Conservation (phyloP, 1,139 yeast species). For the Debaryomyces fabryi region DNA sequence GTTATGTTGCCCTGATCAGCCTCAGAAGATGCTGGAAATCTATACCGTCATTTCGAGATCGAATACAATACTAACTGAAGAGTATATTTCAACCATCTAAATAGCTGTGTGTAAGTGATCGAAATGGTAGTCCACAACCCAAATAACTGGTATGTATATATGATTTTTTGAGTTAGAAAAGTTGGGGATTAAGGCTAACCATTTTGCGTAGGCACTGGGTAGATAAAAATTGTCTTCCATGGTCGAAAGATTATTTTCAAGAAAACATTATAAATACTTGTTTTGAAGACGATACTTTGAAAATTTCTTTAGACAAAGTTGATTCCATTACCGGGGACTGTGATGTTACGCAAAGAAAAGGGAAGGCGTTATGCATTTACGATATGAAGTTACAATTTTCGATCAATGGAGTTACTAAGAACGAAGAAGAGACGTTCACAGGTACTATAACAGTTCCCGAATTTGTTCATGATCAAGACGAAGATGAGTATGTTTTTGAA, state of each 20-base stretch:
- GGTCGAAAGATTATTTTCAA: slow-evolving; percentile 66
- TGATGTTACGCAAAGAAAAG: slow-evolving; percentile 81
- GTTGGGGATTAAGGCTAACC: slow-evolving; percentile 5
- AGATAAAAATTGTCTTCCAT: slow-evolving; percentile 74
- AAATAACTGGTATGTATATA: slow-evolving; percentile 66
- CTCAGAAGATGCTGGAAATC: slow-evolving; percentile 1
- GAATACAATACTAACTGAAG: not conserved
- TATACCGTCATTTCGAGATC: not conserved
- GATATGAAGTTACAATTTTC: slow-evolving; percentile 60
- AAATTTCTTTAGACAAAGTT: slow-evolving; percentile 40
- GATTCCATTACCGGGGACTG: slow-evolving; percentile 68
- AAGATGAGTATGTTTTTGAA: slow-evolving; percentile 61
- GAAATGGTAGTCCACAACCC: slow-evolving; percentile 82
- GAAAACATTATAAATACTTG: slow-evolving; percentile 42
- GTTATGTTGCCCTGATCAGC: slow-evolving; percentile 5
- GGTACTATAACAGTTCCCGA: slow-evolving; percentile 59
- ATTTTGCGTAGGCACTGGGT: slow-evolving; percentile 71
- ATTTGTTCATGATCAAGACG: slow-evolving; percentile 73
- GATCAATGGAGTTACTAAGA: slow-evolving; percentile 34
- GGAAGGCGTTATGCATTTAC: slow-evolving; percentile 73
- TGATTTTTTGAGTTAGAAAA: not conserved
- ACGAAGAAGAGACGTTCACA: slow-evolving; percentile 25
- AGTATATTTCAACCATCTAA: not conserved
- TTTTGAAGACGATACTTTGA: slow-evolving; percentile 36
- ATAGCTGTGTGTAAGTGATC: not conserved